phyloP scores from a whole-genome alignment of 768 basidiomycete genomes.

The Trichaptum fuscoviolaceum region DNA sequence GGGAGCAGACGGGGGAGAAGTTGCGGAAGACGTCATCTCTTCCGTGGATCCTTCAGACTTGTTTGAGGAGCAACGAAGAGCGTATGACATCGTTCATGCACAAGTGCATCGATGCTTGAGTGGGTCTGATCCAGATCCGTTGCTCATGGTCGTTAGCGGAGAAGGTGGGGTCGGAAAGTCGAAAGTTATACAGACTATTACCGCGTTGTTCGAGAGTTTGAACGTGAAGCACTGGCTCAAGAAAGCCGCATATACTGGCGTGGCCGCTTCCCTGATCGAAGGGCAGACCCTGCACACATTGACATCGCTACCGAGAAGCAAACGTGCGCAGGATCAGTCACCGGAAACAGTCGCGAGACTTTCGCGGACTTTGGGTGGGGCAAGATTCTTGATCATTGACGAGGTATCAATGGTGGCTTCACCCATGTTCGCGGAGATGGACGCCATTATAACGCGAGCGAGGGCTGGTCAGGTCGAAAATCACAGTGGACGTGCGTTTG shows the following conservation, averaged over 20 bases:
- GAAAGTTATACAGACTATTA: slow-evolving; percentile 31
- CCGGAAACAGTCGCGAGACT: slow-evolving; percentile 7
- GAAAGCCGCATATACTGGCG: slow-evolving; percentile 34
- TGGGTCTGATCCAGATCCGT: slow-evolving; percentile 15
- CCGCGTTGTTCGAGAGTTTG: slow-evolving; percentile 24
- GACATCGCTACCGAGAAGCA: background rate
- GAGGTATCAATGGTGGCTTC: slow-evolving; percentile 10
- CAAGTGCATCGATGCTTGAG: slow-evolving; percentile 15
- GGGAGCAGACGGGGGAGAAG: background rate
- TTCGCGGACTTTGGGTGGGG: slow-evolving; percentile 11
- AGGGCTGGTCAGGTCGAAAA: slow-evolving; percentile 11
- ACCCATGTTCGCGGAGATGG: slow-evolving; percentile 7
- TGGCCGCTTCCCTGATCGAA: slow-evolving; percentile 35
- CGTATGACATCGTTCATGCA: slow-evolving; percentile 31
- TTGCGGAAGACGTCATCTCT: slow-evolving; percentile 5
- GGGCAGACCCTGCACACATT: slow-evolving; percentile 29
- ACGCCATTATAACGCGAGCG: background rate
- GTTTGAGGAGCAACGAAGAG: slow-evolving; percentile 30
- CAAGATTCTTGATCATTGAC: slow-evolving; percentile 10
- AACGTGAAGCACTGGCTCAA: slow-evolving; percentile 16
- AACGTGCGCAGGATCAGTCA: slow-evolving; percentile 11
- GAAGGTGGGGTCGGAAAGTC: slow-evolving; percentile 44
- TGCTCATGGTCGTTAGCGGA: slow-evolving; percentile 35
- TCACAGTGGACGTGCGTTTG: slow-evolving; percentile 6
- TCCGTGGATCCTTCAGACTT: slow-evolving; percentile 14